Base-by-base conservation (phyloP, 371 early-diverging fungal species). In the Conidiobolus incongruus region DNA sequence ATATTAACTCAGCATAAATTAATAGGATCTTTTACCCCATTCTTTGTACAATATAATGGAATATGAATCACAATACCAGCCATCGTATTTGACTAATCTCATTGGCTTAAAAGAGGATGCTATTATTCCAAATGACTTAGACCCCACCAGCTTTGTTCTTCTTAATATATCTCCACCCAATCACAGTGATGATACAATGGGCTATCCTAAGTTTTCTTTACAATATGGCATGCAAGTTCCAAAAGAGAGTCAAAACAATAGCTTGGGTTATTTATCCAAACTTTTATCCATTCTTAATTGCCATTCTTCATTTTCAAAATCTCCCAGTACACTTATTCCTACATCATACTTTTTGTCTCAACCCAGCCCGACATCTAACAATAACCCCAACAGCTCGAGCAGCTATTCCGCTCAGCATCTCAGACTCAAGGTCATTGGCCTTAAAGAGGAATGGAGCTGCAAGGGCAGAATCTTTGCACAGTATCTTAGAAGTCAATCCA, bases 1-100 rank as follows among this genome's bases (percentile, higher is more conserved):
- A 11, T 39, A n/a, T n/a, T 26, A 6, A 21, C 15, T n/a, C 17
- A 42, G 16, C 20, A 8, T 40, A 12, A 21, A 7, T 31, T 34
- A 26, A 21, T 39, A 54, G 54, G 54, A 56, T 34, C 24, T 56
- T 17, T 21, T 56, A 7, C 54, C 56, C 5, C 35, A n/a, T n/a
- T 20, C 29, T 17, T 51, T 52, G 26, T 44, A 35, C 28, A 38
- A 36, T 12, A 30, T 35, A 16, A 31, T 45, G 5, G 52, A 51
- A 20, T 52, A 45, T 44, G 44, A 44, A 15, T 24, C 16, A 13
- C 44, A 29, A 10, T 56, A 56, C 31, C 51, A 47, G 26, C 31
- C 44, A 13, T 36, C 38, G 15, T 46, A 41, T 33, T 36, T 46
- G 13, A 47, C 41, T 35, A 56, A 56, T 48, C 24, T 56, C 5